A percentile compares a stretch with the other conserved stretches of the same genome.
Evolutionary conservation across 1,284 basidiomycete species (phyloP).

Genomic region (Melampsora americana): DNA sequence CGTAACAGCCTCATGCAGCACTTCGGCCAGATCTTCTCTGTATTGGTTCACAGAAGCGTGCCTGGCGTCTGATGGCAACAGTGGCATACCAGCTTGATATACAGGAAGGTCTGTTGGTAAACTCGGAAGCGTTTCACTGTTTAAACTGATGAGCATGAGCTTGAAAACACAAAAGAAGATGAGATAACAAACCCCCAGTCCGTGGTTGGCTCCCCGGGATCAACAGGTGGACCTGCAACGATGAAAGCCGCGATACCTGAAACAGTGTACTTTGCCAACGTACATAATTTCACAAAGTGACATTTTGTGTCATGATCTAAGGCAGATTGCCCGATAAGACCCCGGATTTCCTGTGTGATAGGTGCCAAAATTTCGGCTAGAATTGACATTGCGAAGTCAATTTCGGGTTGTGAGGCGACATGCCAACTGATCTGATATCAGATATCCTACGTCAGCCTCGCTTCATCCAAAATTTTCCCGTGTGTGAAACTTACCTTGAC

Average conservation of each 20-base stretch:
- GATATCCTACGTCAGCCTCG: neutral
- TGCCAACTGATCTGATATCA: constrained; percentile 73
- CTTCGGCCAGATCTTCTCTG: constrained; percentile 67
- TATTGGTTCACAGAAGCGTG: constrained; percentile 66
- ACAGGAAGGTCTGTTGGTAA: constrained; percentile 53
- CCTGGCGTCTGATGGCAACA: constrained; percentile 70
- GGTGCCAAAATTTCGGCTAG: constrained; percentile 69
- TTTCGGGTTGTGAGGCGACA: constrained; percentile 69
- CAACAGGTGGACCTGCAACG: constrained; percentile 13
- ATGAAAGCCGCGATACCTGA: constrained; percentile 30
- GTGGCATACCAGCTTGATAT: constrained; percentile 65
- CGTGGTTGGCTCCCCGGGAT: constrained; percentile 21
- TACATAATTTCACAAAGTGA: constrained; percentile 39
- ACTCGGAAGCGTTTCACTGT: constrained; percentile 53
- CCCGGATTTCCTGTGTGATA: constrained; percentile 67
- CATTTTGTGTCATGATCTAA: constrained; percentile 39
- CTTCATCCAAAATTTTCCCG: neutral
- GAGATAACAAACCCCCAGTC: constrained; percentile 40
- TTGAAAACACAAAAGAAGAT: neutral
- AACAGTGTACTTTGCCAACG: constrained; percentile 16
- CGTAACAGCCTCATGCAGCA: constrained; percentile 68
- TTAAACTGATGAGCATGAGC: neutral
- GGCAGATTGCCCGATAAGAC: constrained; percentile 54
- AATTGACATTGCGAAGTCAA: constrained; percentile 76
- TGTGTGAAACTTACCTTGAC: constrained; percentile 57